Evolutionary conservation across 2,329 filamentous ascomycete genomes (phyloP), one percentile per base, ranked within the genome.

Genomic region (Penicillium sp.): DNA sequence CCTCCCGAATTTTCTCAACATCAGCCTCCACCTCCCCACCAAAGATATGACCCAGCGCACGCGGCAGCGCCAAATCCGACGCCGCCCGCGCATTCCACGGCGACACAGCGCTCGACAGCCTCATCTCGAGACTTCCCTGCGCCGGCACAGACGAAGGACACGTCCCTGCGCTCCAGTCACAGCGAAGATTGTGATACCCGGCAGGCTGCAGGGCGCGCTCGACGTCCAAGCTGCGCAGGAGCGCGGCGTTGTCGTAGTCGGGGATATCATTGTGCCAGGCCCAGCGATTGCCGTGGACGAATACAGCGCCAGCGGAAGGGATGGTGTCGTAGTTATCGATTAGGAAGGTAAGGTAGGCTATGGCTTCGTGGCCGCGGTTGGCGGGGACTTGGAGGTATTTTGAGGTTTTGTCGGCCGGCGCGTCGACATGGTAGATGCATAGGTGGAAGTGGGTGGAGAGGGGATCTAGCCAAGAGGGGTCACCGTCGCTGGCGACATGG

Each of bases 101-200:
- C 42, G 72, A 66, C 1, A 75, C 42, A 2, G 63, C 60, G 1
- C 70, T 67, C 52, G 67, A 69, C 14, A 70, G 46, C 1, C 61
- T 62, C 7, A 66, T 75, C 51, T 75, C 72, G 6, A 76, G 52
- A 54, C 67, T 71, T 0, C 71, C 71, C 46, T 77, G 74, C 2
- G 74, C 61, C 3, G 67, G 58, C 0, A 65, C 60, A 2, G 62
- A 60, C 0, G 63, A 34, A 1, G 62, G 55, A 50, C 73, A 73
- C 0, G 71, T 74, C 41, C 75, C 74, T 1, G 68, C 66, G 33
- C 72, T 75, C 76, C 76, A 78, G 56, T 78, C 75, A 51, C 76
- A 78, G 36, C 75, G 71, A 25, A 78, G 63, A 49, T 78, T 78
- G 46, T 76, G 70, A 55, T 78, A 78, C 0, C 76, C 76, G 1